Evolutionary conservation across 306 rosid genomes (phyloP).

Genomic region (Ormosia semicastrata): DNA sequence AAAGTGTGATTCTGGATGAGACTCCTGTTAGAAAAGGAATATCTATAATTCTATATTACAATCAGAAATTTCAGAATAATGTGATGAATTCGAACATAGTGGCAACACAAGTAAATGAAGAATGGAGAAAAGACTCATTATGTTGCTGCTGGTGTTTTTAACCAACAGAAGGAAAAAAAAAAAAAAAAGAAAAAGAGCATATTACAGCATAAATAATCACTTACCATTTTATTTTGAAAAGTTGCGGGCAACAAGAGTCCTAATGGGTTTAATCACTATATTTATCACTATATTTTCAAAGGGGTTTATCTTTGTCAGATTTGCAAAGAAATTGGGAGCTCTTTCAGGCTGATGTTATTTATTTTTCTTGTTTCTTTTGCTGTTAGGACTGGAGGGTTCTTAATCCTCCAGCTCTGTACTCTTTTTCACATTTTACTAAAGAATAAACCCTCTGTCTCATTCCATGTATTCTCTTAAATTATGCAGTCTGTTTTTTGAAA

Average conservation of each 20-base stretch:
- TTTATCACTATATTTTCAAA: neutral
- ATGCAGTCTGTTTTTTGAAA: neutral
- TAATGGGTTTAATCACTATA: too few species aligned
- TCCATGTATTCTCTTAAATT: neutral
- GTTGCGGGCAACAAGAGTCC: too few species aligned
- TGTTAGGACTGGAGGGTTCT: neutral
- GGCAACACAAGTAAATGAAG: neutral
- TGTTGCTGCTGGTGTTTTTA: neutral
- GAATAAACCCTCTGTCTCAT: neutral
- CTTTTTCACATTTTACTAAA: neutral
- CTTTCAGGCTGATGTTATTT: neutral
- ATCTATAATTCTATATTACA: conserved; percentile 18
- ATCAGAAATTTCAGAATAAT: neutral
- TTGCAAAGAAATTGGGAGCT: neutral
- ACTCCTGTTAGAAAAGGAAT: conserved; percentile 55
- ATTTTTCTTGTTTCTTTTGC: neutral
- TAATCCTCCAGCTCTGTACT: neutral
- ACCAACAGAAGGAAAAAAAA: neutral
- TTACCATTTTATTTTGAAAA: too few species aligned
- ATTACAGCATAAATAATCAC: neutral
- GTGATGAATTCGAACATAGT: conserved; percentile 12
- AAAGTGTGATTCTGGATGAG: conserved; percentile 95
- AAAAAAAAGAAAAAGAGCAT: neutral
- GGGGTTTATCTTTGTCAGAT: neutral
- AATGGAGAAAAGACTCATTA: neutral